Evolutionary conservation across 129 eudicot genomes (phyloP).

Genomic region (Artemisia argyi): DNA sequence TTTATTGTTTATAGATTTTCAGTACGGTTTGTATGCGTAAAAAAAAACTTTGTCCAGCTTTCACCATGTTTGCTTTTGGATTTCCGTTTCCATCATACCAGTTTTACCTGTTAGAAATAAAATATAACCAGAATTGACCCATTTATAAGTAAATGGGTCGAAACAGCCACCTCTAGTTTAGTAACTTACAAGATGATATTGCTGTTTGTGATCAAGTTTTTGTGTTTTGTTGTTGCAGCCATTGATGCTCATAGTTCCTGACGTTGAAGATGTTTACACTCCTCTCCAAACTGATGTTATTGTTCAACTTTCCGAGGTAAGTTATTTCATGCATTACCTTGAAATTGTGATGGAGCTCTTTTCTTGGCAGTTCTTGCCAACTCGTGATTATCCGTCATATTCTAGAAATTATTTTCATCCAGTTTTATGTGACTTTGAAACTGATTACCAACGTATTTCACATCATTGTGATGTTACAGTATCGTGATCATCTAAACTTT

Average conservation of each 20-base stretch:
- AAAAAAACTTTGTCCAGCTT: too few relatives aligned
- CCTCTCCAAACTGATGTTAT: constrained; percentile 86
- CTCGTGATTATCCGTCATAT: background rate
- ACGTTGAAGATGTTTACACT: constrained; percentile 89
- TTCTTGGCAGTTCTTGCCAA: background rate
- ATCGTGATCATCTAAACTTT: constrained; percentile 80
- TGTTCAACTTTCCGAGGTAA: constrained; percentile 91
- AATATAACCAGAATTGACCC: too few relatives aligned
- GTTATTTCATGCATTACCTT: constrained; percentile 2
- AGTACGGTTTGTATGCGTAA: too few relatives aligned
- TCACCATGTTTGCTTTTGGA: too few relatives aligned
- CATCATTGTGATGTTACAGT: constrained; percentile 45
- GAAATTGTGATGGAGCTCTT: background rate
- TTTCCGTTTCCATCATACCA: too few relatives aligned
- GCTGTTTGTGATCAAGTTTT: constrained; percentile 15
- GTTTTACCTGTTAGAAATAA: background rate
- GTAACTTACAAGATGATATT: background rate
- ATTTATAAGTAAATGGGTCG: background rate
- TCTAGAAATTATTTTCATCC: background rate
- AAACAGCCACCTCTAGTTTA: background rate
- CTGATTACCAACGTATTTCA: constrained; percentile 12
- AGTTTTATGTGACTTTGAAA: constrained; percentile 8
- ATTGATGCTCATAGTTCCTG: constrained; percentile 96
- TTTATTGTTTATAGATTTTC: too few relatives aligned
- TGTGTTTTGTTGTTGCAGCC: constrained; percentile 57